phyloP scores from a whole-genome alignment of 306 rosid species.

The Alnus glutinosa region DNA sequence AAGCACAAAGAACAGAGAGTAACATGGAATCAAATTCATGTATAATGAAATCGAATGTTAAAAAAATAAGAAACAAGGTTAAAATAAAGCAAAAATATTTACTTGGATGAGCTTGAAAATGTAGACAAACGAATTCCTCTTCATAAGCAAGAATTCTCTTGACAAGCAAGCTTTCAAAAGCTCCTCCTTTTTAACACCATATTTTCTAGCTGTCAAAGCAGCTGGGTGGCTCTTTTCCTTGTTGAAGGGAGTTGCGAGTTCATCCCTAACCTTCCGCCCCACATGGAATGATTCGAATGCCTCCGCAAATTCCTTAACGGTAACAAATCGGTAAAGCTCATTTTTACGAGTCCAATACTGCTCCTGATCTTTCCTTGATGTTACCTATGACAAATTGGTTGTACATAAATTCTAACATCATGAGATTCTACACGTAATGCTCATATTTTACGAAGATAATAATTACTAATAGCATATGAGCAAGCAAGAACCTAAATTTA shows the following conservation, averaged over 20 bases:
- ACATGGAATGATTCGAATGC: slow-evolving; percentile 40
- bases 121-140: slow-evolving; percentile 50
- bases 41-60: background rate
- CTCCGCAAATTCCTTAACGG: slow-evolving; percentile 32
- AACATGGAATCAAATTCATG: background rate
- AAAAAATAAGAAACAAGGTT: background rate
- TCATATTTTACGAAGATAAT: no score
- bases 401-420: background rate
- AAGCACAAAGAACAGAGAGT: background rate
- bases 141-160: slow-evolving; percentile 44
- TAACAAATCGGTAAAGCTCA: slow-evolving; percentile 31
- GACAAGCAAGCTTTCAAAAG: slow-evolving; percentile 43
- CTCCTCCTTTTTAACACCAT: slow-evolving; percentile 34
- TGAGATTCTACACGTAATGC: background rate
- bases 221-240: slow-evolving; percentile 45
- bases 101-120: slow-evolving; percentile 44
- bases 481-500: no score
- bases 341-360: slow-evolving; percentile 43
- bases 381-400: slow-evolving; percentile 33
- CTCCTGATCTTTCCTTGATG: slow-evolving; percentile 53
- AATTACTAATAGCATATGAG: no score
- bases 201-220: slow-evolving; percentile 38
- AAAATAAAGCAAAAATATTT: background rate
- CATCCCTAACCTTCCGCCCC: slow-evolving; percentile 39
- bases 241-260: slow-evolving; percentile 40